Conservation (phyloP, 2,329 filamentous ascomycete species). For the Dactylonectria macrodidyma region DNA sequence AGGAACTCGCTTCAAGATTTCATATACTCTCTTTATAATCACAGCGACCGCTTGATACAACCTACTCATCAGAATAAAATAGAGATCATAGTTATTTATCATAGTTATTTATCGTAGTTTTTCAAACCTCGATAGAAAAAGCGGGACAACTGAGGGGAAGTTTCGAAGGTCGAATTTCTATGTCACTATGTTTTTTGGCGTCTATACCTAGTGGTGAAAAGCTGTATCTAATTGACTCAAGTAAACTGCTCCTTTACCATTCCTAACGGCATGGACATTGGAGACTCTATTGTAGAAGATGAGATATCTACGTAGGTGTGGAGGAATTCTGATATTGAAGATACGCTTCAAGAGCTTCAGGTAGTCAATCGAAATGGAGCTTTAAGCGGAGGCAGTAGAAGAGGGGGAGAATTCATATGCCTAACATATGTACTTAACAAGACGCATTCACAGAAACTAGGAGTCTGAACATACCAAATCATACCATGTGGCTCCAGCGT, state of each 20-base stretch:
- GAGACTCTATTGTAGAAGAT: not conserved
- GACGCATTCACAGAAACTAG: not conserved
- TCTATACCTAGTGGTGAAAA: too few species aligned
- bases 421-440: not conserved
- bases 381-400: not conserved
- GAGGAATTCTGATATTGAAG: not conserved
- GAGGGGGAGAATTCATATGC: slow-evolving; percentile 16
- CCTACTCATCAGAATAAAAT: too few species aligned
- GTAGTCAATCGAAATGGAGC: not conserved
- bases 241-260: not conserved
- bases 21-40: too few species aligned
- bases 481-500: slow-evolving; percentile 51
- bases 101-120: too few species aligned
- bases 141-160: too few species aligned
- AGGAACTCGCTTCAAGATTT: too few species aligned
- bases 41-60: too few species aligned
- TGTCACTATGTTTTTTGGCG: too few species aligned
- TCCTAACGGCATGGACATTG: not conserved
- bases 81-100: too few species aligned
- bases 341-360: not conserved
- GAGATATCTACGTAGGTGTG: not conserved
- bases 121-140: too few species aligned
- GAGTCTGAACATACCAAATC: slow-evolving; percentile 44
- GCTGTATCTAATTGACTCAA: not conserved
- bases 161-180: too few species aligned